Base-by-base conservation (phyloP, 164 flowering plant genomes). In the Vitis cinerea region DNA sequence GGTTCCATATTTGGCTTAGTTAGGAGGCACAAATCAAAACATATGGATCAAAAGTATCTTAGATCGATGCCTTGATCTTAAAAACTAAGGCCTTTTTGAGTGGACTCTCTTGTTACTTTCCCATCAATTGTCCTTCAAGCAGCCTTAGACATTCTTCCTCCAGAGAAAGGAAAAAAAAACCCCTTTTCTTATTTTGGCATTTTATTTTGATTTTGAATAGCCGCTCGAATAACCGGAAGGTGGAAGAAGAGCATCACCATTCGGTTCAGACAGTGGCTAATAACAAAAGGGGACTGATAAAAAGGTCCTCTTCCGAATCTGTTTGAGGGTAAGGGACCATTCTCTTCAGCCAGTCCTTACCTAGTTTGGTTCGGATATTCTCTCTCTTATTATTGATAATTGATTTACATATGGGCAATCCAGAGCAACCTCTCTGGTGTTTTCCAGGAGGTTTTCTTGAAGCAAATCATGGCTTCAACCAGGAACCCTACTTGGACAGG, bases 261-360 rank as follows among this genome's bases (percentile, higher is more conserved):
- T 72, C 77, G 79, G 83, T 75, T 73, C 80, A 77, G 83, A 77
- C 80, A 64, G 77, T 56, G 83, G 83, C 81, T 11, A 1, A 80
- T 8, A 80, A 1, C 47, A 64, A 69, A 37, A 37, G 0, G 44
- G 44, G 44, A 37, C 44, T 37, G 44, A 3, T 37, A 37, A 37
- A 37, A 37, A 37, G 6, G 44, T 3, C 7, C 44, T 37, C 51
- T 65, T 47, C 44, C 64, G 73, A 65, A 72, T 47, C 70, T 9
- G 68, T 73, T 71, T 72, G 68, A 73, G 66, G 72, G 76, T 5
- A 55, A 54, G 74, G 76, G 54, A 63, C 61, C 30, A 5, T 27
- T 47, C 59, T 56, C 17, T 29, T 12, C 30, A 10, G 3, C 52
- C 17, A 61, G 58, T 76, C 76, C 66, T 61, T 74, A 63, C 72